These are phyloP conservation scores for Sphaerobolus stellatus DNA, from an alignment of 1,284 basidiomycete genomes.

Conservation along the genomic window DNA sequence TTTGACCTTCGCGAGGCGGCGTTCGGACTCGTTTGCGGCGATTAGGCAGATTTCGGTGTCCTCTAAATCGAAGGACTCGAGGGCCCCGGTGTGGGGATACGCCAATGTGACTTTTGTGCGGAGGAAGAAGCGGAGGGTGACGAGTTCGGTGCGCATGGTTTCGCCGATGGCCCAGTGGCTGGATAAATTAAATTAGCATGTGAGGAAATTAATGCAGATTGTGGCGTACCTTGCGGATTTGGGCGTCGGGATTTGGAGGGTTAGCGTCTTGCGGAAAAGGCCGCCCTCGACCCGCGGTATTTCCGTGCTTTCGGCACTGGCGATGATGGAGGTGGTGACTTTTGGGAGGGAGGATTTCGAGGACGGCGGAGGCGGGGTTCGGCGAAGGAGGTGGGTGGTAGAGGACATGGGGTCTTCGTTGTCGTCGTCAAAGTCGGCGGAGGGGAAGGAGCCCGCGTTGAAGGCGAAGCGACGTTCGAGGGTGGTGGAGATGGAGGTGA, in stretches of 20 bases:
- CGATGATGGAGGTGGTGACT: slow-evolving; percentile 38
- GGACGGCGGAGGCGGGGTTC: slow-evolving; percentile 9
- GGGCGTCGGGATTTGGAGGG: slow-evolving; percentile 67
- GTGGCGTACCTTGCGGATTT: slow-evolving; percentile 42
- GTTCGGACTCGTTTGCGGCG: slow-evolving; percentile 66
- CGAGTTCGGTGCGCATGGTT: slow-evolving; percentile 63
- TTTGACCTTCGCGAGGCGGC: slow-evolving; percentile 61
- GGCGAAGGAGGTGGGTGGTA: slow-evolving; percentile 8
- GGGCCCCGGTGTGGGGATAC: slow-evolving; percentile 41
- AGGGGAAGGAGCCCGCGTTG: background rate
- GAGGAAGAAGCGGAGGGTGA: slow-evolving; percentile 67
- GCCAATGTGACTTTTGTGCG: slow-evolving; percentile 56
- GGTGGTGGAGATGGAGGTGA: slow-evolving; percentile 38
- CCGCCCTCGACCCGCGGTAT: slow-evolving; percentile 54
- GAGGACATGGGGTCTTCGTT: background rate
- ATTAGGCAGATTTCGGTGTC: slow-evolving; percentile 65
- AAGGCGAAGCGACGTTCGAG: slow-evolving; percentile 31
- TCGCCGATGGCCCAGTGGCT: slow-evolving; percentile 76
- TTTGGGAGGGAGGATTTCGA: slow-evolving; percentile 13
- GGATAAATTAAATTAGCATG: slow-evolving; percentile 16
- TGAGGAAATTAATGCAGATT: background rate
- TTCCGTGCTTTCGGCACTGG: slow-evolving; percentile 54
- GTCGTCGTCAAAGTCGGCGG: background rate
- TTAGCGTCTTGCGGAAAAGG: slow-evolving; percentile 61
- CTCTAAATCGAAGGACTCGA: slow-evolving; percentile 61